Evolutionary conservation across 1,284 basidiomycete genomes (phyloP).

Genomic region (Lignosus rhinocerotis): DNA sequence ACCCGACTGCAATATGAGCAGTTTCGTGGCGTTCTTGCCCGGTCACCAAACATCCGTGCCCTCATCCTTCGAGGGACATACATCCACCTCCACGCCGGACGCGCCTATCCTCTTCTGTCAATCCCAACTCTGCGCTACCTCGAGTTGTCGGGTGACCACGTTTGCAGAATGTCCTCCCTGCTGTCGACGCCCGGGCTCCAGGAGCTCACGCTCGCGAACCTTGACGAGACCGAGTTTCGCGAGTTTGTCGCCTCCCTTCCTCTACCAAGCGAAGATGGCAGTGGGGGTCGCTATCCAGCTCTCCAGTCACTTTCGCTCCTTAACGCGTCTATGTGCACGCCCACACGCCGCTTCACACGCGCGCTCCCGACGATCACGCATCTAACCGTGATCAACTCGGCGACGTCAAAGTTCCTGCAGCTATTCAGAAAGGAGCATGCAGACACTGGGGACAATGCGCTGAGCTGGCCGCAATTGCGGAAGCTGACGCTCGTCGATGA

Average conservation of each 20-base stretch:
- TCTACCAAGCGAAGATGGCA: neutral
- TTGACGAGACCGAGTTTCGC: slow-evolving; percentile 33
- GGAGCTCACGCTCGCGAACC: slow-evolving; percentile 30
- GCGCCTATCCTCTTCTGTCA: slow-evolving; percentile 20
- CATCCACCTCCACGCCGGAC: slow-evolving; percentile 25
- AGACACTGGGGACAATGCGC: slow-evolving; percentile 7
- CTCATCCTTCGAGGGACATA: slow-evolving; percentile 31
- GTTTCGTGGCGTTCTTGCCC: slow-evolving; percentile 26
- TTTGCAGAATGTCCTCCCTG: slow-evolving; percentile 29
- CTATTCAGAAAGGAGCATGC: slow-evolving; percentile 26
- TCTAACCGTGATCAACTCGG: slow-evolving; percentile 30
- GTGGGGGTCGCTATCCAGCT: slow-evolving; percentile 19
- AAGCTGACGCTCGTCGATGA: slow-evolving; percentile 30
- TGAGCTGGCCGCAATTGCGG: slow-evolving; percentile 25
- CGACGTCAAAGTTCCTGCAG: slow-evolving; percentile 28
- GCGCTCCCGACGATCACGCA: slow-evolving; percentile 28
- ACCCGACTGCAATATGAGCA: slow-evolving; percentile 27
- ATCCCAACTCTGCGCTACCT: slow-evolving; percentile 29
- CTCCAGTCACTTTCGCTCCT: slow-evolving; percentile 24
- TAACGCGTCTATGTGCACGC: slow-evolving; percentile 22
- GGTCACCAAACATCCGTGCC: slow-evolving; percentile 24
- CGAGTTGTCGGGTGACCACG: slow-evolving; percentile 31
- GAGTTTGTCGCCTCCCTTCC: slow-evolving; percentile 29
- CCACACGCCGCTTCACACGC: slow-evolving; percentile 26
- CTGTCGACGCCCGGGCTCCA: slow-evolving; percentile 26